These are phyloP conservation scores for Hordeum pubiflorum DNA, from an alignment of 202 grass and related monocot species.

Conservation along the genomic window DNA sequence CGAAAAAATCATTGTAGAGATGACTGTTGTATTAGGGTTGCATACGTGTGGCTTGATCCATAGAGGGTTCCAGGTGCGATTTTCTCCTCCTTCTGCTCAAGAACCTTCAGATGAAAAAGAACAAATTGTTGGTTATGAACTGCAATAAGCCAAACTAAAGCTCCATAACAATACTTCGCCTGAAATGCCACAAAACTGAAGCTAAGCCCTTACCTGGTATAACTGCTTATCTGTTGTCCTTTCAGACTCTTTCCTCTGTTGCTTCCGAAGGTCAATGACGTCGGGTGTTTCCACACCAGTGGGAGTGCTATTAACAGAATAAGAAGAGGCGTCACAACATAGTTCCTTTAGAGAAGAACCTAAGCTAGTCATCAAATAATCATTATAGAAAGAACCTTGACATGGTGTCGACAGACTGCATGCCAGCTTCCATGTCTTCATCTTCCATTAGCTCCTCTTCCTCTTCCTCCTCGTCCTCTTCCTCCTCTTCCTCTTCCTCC, in stretches of 20 bases:
- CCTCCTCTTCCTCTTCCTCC: slow-evolving; percentile 86
- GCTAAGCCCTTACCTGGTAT: slow-evolving; percentile 63
- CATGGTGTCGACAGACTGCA: slow-evolving; percentile 78
- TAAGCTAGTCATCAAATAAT: background rate
- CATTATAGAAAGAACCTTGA: slow-evolving; percentile 47
- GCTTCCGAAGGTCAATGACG: slow-evolving; percentile 90
- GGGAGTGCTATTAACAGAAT: slow-evolving; percentile 56
- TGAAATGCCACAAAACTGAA: background rate
- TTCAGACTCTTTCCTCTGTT: slow-evolving; percentile 84
- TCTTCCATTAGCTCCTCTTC: slow-evolving; percentile 81
- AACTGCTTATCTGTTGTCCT: slow-evolving; percentile 59
- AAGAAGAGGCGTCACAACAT: slow-evolving; percentile 4
- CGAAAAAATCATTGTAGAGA: background rate
- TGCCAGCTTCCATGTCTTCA: slow-evolving; percentile 84
- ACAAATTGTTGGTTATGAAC: background rate
- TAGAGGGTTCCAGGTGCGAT: slow-evolving; percentile 78
- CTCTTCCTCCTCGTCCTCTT: slow-evolving; percentile 65
- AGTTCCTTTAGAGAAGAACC: background rate
- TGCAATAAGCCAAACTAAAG: background rate
- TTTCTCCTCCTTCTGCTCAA: slow-evolving; percentile 88
- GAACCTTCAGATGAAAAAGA: slow-evolving; percentile 45
- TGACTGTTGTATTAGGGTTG: background rate
- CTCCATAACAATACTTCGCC: background rate
- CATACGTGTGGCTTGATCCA: slow-evolving; percentile 82
- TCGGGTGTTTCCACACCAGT: slow-evolving; percentile 97